Percentiles rank a stretch among this genome's conserved stretches.
These are phyloP conservation scores for Ogataea salicorniae DNA, from an alignment of 805 yeast species.

Conservation along the genomic window DNA sequence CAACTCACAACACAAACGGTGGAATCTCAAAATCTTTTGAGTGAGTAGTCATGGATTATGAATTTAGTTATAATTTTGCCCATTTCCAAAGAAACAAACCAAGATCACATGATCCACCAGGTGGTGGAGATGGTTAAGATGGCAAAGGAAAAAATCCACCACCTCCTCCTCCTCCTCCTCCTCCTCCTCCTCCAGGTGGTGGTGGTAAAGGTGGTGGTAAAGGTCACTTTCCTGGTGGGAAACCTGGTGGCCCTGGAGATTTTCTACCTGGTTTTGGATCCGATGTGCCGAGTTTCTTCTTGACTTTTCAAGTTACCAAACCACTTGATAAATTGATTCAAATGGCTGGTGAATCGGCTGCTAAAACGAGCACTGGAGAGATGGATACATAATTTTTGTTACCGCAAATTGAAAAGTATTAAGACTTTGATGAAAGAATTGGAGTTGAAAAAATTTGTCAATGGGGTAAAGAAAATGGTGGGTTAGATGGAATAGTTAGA, in stretches of 20 bases:
- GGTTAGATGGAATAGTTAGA: conserved; percentile 52
- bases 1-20: conserved; percentile 33
- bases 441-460: conserved; percentile 48
- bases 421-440: conserved; percentile 35
- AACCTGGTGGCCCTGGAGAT: conserved; percentile 7
- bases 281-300: conserved; percentile 18
- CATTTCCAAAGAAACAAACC: conserved; percentile 18
- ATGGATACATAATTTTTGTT: conserved; percentile 53
- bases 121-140: conserved; percentile 7
- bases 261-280: neutral
- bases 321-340: conserved; percentile 47
- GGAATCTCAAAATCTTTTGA: conserved; percentile 43
- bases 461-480: conserved; percentile 47
- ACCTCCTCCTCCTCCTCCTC: conserved; percentile 1
- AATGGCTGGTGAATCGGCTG: conserved; percentile 69
- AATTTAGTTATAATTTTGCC: conserved; percentile 49
- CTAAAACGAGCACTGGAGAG: conserved; percentile 50
- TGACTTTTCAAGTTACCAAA: conserved; percentile 42
- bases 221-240: too few relatives aligned
- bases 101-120: conserved; percentile 1
- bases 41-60: conserved; percentile 64
- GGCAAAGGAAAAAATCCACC: conserved; percentile 1
- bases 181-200: too few relatives aligned
- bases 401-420: conserved; percentile 30
- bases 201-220: neutral